Conservation (phyloP, 2,329 filamentous ascomycete species). For the Botryotinia narcissicola region DNA sequence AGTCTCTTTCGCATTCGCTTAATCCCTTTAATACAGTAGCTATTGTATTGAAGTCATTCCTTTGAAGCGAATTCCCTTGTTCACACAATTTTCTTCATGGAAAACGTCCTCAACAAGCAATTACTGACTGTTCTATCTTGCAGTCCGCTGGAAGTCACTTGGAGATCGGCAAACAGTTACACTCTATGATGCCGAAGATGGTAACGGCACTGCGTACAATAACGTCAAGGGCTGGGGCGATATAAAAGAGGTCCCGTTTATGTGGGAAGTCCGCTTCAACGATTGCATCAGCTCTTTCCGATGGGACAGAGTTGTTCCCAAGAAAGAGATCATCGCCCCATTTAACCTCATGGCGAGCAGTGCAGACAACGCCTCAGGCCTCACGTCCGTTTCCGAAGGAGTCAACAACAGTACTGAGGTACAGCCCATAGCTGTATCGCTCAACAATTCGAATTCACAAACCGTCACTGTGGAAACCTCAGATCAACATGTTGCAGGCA, state of each 20-base stretch:
- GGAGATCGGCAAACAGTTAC: neutral
- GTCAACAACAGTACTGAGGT: neutral
- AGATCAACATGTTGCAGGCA: conserved; percentile 1
- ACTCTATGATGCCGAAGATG: neutral
- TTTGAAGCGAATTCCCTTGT: too few relatives aligned
- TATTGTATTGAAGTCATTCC: too few relatives aligned
- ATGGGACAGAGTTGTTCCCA: neutral
- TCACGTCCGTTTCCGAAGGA: neutral
- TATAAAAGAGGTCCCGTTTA: neutral
- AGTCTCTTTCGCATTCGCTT: too few relatives aligned
- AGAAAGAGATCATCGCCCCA: neutral
- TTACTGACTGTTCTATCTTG: neutral
- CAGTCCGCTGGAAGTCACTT: neutral
- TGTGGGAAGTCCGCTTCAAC: neutral
- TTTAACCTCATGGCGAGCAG: neutral
- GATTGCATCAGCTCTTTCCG: neutral
- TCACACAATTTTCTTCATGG: neutral
- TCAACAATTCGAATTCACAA: neutral
- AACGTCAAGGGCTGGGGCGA: conserved; percentile 3
- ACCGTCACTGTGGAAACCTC: conserved; percentile 4
- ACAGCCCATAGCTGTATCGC: neutral
- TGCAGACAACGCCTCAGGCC: neutral
- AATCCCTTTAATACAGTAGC: too few relatives aligned
- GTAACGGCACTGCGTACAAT: neutral
- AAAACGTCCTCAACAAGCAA: neutral